A percentile compares a stretch with the other conserved stretches of the same genome.
Conservation (phyloP, 2,329 filamentous ascomycete genomes). For the Blastomyces percursus region DNA sequence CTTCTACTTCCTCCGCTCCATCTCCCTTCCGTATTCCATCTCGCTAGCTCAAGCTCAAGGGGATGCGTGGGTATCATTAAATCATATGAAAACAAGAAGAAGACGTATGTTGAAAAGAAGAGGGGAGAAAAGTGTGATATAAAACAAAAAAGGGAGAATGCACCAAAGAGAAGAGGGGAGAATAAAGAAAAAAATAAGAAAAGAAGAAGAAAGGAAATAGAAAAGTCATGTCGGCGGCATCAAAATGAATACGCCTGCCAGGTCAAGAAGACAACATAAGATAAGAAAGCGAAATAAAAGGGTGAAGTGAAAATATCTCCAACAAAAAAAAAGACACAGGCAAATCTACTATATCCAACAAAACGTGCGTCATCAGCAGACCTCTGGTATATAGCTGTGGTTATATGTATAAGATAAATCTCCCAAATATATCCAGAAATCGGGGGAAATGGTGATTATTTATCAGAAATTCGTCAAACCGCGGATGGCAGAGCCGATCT, state of each 20-base stretch:
- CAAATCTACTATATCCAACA: neutral
- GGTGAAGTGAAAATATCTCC: neutral
- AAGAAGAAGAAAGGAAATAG: too few species aligned
- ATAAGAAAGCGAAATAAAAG: neutral
- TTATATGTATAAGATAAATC: neutral
- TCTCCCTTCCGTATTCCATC: neutral
- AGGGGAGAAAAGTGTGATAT: neutral
- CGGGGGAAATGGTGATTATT: neutral
- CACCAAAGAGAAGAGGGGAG: neutral
- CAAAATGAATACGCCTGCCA: neutral
- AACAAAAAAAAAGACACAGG: neutral
- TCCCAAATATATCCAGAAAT: neutral
- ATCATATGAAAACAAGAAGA: neutral
- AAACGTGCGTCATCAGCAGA: neutral
- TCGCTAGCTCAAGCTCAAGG: neutral
- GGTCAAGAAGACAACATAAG: neutral
- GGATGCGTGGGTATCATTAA: constrained; percentile 3
- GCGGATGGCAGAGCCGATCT: neutral
- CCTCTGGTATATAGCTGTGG: neutral
- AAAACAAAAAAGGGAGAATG: neutral
- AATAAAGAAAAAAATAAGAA: neutral
- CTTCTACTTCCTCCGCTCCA: neutral
- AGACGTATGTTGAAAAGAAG: neutral
- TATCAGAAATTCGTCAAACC: too few species aligned
- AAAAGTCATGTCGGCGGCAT: neutral